Percentiles rank a stretch among this genome's conserved stretches.
phyloP scores from a whole-genome alignment of 2,329 filamentous ascomycete species.

The Triangularia setosa region DNA sequence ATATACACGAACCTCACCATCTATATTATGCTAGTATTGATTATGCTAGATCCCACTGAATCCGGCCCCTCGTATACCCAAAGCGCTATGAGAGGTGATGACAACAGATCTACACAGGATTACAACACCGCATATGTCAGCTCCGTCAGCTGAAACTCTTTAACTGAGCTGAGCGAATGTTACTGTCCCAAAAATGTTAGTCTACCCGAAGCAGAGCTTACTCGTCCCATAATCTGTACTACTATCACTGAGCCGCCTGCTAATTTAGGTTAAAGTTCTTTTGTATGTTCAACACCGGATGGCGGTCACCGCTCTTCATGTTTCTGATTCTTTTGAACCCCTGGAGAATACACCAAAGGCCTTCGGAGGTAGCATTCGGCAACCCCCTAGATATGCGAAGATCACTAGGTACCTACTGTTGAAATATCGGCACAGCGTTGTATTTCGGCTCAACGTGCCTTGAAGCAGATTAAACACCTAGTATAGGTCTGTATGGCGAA shows the following conservation, averaged over 20 bases:
- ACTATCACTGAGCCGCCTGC: neutral
- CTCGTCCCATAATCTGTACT: neutral
- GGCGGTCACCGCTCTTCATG: neutral
- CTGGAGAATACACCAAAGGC: neutral
- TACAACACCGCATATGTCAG: neutral
- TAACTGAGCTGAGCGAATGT: neutral
- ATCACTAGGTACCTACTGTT: neutral
- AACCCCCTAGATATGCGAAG: neutral
- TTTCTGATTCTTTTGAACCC: neutral
- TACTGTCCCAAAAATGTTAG: neutral
- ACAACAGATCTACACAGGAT: neutral
- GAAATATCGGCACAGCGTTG: neutral
- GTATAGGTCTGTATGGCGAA: neutral
- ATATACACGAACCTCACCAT: neutral
- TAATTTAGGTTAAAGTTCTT: neutral
- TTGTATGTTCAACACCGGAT: neutral
- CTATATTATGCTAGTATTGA: neutral
- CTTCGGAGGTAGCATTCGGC: neutral
- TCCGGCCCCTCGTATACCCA: no score
- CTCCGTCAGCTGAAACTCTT: neutral
- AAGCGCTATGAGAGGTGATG: neutral
- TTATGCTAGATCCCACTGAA: no score
- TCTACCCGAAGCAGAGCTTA: neutral
- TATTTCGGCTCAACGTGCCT: no score
- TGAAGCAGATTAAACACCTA: no score